phyloP scores from a whole-genome alignment of 1,284 basidiomycete genomes.

The Phellinidium pouzarii region DNA sequence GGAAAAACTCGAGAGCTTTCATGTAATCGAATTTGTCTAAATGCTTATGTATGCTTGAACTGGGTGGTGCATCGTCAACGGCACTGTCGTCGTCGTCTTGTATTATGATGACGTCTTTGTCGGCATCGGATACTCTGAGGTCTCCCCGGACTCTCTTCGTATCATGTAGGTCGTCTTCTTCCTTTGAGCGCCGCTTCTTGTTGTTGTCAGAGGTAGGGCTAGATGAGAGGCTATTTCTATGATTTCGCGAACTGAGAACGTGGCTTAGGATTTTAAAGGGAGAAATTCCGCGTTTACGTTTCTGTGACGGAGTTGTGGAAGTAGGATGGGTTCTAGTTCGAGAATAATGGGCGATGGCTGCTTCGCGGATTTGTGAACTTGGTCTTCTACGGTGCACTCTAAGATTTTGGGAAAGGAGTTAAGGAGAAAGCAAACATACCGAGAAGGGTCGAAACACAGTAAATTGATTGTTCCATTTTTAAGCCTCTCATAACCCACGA shows the following conservation, averaged over 20 bases:
- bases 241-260: conserved; percentile 13
- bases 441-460: conserved; percentile 73
- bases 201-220: too few relatives aligned
- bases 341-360: conserved; percentile 1
- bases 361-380: conserved; percentile 5
- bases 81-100: conserved; percentile 26
- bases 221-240: background rate
- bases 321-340: conserved; percentile 21
- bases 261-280: conserved; percentile 10
- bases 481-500: conserved; percentile 73
- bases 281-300: background rate
- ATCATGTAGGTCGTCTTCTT: background rate
- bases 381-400: conserved; percentile 9
- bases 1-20: conserved; percentile 41
- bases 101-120: conserved; percentile 34
- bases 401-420: conserved; percentile 11
- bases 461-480: conserved; percentile 54
- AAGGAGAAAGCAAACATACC: conserved; percentile 35
- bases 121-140: conserved; percentile 12
- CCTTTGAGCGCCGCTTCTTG: conserved; percentile 22
- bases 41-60: background rate
- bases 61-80: background rate
- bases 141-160: conserved; percentile 28
- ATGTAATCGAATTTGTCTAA: conserved; percentile 25
- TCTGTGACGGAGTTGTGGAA: conserved; percentile 9